Evolutionary conservation across 306 rosid species (phyloP), one percentile per base, ranked within the genome.

Genomic region (Vachellia pachyceras): DNA sequence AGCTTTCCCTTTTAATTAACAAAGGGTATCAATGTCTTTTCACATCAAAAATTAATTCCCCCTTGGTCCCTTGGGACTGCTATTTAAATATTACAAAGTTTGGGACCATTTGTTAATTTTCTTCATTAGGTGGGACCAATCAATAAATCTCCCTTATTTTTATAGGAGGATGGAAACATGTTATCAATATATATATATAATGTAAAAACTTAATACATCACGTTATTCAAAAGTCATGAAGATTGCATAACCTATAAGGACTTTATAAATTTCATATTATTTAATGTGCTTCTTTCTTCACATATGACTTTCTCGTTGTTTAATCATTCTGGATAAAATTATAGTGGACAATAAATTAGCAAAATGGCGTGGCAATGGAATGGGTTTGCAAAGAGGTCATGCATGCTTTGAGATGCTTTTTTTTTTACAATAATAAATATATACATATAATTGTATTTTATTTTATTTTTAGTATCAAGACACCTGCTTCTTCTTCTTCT

Each of bases 251-350:
- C 13, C 66, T 12, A 14, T 12, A 14, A 2, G 3, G 69, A 64
- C 69, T 14, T 14, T 0, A 33, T 33, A 15, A 15, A 64, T 64
- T 33, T 5, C 68, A 33, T 33, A 63, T 63, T 33, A 61, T 63
- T 63, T 13, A 33, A 4, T 5, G 20, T 5, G 37, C 25, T 12
- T 23, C 7, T 25, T 60, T n/a, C 25, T 54, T 6, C 60, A 7
- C 8, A 10, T 0, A 25, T 18, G 12, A 12, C 67, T 60, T 25
- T 23, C 67, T 60, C 7, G 12, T 23, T 20, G 37, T 3, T 5
- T 3, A 12, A 12, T 63, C 40, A 72, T 66, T 73, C 20, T 22
- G 33, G 70, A 79, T 72, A 40, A 60, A 45, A 44, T 60, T 42
- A 9, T 58, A 35, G 45, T 13, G 25, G 39, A 20, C 12, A 12